Conservation (phyloP, 1,139 yeast species). For the Taphrina flavorubra region DNA sequence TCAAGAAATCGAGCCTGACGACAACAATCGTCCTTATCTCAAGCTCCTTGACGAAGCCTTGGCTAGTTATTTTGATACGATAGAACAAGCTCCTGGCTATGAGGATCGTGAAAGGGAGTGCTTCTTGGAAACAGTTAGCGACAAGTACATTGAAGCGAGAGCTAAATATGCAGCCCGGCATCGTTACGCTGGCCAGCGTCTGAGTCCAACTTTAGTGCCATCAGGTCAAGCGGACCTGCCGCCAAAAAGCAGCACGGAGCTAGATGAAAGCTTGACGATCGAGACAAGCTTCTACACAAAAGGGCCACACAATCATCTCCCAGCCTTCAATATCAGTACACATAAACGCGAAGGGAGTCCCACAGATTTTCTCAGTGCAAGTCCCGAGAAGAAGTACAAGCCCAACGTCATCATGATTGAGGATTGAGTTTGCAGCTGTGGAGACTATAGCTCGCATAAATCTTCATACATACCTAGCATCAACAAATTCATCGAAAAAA, state of each 20-base stretch:
- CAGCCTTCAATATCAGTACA: not conserved
- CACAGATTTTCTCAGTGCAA: not conserved
- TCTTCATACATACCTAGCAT: too few relatives aligned
- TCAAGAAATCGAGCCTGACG: not conserved
- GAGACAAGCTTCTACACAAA: not conserved
- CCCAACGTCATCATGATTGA: not conserved
- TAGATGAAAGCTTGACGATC: not conserved
- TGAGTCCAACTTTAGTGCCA: too few relatives aligned
- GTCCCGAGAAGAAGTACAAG: slow-evolving; percentile 7
- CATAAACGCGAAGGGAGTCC: not conserved
- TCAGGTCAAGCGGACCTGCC: too few relatives aligned
- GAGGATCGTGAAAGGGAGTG: slow-evolving; percentile 18
- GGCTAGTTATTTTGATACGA: slow-evolving; percentile 11
- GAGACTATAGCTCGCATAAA: not conserved
- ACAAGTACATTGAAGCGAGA: slow-evolving; percentile 2
- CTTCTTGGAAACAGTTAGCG: slow-evolving; percentile 29
- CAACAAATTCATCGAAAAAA: too few relatives aligned
- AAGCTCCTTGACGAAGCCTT: slow-evolving; percentile 6
- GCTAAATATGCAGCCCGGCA: slow-evolving; percentile 2
- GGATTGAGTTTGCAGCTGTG: not conserved
- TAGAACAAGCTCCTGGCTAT: slow-evolving; percentile 6
- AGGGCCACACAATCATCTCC: not conserved
- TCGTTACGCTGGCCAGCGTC: not conserved
- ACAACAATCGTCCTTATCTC: not conserved
- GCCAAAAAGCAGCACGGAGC: not conserved